A percentile compares a stretch with the other conserved stretches of the same genome.
Evolutionary conservation across 176 grass and related monocot species (phyloP).

Genomic region (Otatea glauca): DNA sequence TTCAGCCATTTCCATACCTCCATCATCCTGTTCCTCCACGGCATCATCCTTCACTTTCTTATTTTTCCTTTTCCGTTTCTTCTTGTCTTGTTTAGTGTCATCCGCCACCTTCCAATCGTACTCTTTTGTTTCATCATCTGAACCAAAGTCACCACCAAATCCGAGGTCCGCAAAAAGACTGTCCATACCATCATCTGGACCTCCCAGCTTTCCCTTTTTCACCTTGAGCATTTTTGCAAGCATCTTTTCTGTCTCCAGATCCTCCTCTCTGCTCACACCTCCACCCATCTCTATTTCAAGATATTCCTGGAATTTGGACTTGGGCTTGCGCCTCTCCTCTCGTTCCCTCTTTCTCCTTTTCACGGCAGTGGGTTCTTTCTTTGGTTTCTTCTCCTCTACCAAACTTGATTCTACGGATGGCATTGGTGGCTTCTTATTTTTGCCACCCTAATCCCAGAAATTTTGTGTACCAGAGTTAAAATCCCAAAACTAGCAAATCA

Average conservation of each 20-base stretch:
- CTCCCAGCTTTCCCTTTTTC: constrained; percentile 78
- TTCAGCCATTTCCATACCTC: constrained; percentile 36
- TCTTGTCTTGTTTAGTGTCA: constrained; percentile 41
- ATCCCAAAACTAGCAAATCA: background rate
- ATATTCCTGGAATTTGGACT: constrained; percentile 76
- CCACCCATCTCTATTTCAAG: constrained; percentile 75
- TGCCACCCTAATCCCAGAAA: constrained; percentile 45
- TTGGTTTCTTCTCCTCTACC: constrained; percentile 42
- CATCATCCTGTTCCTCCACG: constrained; percentile 27
- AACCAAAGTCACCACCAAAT: constrained; percentile 45
- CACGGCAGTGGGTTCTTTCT: constrained; percentile 15
- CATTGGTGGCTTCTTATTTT: constrained; percentile 36
- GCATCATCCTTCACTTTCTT: constrained; percentile 52
- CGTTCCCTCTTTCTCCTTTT: constrained; percentile 48
- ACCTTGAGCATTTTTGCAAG: constrained; percentile 88
- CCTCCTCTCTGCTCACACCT: constrained; percentile 56
- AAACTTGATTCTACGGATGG: constrained; percentile 19
- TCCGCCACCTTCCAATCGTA: constrained; percentile 26
- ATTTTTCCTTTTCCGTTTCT: constrained; percentile 53
- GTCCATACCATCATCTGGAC: constrained; percentile 76
- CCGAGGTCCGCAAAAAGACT: constrained; percentile 58
- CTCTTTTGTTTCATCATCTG: constrained; percentile 35
- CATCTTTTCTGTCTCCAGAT: constrained; percentile 72
- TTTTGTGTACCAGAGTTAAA: constrained; percentile 4
- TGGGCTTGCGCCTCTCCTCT: constrained; percentile 47